These are phyloP conservation scores for Jackrogersella multiformis DNA, from an alignment of 495 filamentous ascomycete genomes.

Conservation along the genomic window DNA sequence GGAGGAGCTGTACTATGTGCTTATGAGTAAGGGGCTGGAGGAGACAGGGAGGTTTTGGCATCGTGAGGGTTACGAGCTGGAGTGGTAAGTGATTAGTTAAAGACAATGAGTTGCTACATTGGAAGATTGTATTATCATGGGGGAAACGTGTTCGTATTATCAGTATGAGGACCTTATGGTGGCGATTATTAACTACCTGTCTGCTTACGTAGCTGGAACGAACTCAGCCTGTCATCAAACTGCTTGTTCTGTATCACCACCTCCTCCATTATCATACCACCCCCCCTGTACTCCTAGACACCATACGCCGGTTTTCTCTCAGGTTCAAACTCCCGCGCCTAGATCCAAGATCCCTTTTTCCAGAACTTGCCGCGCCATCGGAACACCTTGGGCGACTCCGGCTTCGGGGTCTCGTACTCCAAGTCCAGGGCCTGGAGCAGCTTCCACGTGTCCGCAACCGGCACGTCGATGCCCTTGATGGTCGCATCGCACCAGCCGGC, in stretches of 20 bases:
- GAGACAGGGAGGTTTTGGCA: slow-evolving; percentile 71
- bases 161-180: not conserved
- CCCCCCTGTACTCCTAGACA: not conserved
- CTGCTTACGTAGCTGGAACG: not conserved
- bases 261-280: not conserved
- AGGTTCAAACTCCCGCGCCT: not conserved
- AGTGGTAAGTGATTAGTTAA: slow-evolving; percentile 7
- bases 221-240: not conserved
- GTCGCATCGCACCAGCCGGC: slow-evolving; percentile 45
- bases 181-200: not conserved
- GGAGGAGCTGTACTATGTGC: slow-evolving; percentile 60
- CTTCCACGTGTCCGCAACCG: slow-evolving; percentile 12
- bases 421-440: slow-evolving; percentile 31
- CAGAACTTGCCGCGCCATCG: slow-evolving; percentile 8
- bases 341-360: slow-evolving; percentile 3
- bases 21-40: slow-evolving; percentile 55
- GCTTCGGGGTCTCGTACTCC: not conserved
- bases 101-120: not conserved
- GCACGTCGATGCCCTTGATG: slow-evolving; percentile 40
- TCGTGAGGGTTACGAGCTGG: slow-evolving; percentile 74
- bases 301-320: not conserved
- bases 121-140: not conserved
- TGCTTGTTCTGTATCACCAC: not conserved
- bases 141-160: not conserved
- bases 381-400: not conserved